Conservation (phyloP, 441 rosid genomes). For the Hypseocharis bilobata region DNA sequence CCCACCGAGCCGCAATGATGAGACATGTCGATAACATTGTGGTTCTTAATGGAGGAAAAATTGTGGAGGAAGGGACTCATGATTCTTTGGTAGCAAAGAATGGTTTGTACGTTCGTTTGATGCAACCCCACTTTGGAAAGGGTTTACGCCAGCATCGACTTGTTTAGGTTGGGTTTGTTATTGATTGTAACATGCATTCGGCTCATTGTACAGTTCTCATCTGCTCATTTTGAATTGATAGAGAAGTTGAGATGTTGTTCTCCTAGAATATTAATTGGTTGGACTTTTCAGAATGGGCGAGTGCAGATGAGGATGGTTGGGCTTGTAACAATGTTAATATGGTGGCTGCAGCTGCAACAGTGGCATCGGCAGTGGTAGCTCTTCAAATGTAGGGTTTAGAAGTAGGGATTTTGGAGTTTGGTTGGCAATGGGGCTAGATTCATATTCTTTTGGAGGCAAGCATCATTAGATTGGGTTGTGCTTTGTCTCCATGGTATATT, state of each 20-base stretch:
- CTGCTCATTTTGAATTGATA: slow-evolving; percentile 19
- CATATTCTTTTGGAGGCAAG: slow-evolving; percentile 61
- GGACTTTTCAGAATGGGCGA: slow-evolving; percentile 10
- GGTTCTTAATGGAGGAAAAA: slow-evolving; percentile 85
- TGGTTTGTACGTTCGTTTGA: slow-evolving; percentile 81
- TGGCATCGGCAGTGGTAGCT: slow-evolving; percentile 19
- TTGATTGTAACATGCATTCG: slow-evolving; percentile 20
- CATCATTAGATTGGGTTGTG: slow-evolving; percentile 27
- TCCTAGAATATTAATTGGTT: slow-evolving; percentile 1
- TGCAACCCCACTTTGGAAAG: slow-evolving; percentile 92
- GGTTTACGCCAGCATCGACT: slow-evolving; percentile 85
- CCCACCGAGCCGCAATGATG: slow-evolving; percentile 92
- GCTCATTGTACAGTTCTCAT: slow-evolving; percentile 27
- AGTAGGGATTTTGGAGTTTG: slow-evolving; percentile 33
- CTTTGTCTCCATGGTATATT: slow-evolving; percentile 49
- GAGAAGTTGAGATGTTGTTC: slow-evolving; percentile 15
- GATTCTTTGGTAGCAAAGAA: slow-evolving; percentile 71
- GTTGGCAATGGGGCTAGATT: slow-evolving; percentile 34
- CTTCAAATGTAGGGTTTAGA: slow-evolving; percentile 35
- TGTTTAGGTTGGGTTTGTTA: slow-evolving; percentile 33
- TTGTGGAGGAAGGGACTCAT: slow-evolving; percentile 86
- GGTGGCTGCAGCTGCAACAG: slow-evolving; percentile 9
- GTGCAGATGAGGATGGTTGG: slow-evolving; percentile 18
- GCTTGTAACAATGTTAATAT: slow-evolving; percentile 21
- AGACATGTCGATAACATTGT: slow-evolving; percentile 91